Base-by-base conservation (phyloP, 2,329 filamentous ascomycete species). In the Talaromyces sp. region DNA sequence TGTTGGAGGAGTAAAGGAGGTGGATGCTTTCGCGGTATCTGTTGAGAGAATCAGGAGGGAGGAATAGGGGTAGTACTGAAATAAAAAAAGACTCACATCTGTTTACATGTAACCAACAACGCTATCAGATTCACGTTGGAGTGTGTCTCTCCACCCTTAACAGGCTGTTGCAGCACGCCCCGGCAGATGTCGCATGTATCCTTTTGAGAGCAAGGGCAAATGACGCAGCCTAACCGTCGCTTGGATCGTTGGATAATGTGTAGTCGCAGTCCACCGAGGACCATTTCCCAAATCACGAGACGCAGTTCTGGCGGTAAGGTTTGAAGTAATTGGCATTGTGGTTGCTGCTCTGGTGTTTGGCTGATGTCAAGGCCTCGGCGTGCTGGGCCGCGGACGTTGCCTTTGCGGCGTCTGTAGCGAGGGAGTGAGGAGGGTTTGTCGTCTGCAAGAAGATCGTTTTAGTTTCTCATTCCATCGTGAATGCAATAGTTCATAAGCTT, bases 21-120 rank as follows among this genome's bases (percentile, higher is more conserved):
- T 72, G 67, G 49, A 75, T 74, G 1, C 75, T 75, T 70, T 79
- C 76, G 65, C 68, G 63, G 67, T 75, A 77, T 66, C 76, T 78
- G 63, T 49, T n/a, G 24, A 31, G 4, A 31, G 27, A 6, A 31
- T 35, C 3, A 16, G 41, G 19, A 13, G 6, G 19, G 14, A 27
- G 19, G 7, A 24, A n/a, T 14, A 16, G 10, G 8, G 14, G 49
- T 6, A 14, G 13, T 13, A 14, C 1, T 7, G 45, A 7, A n/a
- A 31, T 31, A 7, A 50, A 27, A 27, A 22, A 22, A 6, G 37
- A 59, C 67, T 61, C 56, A 78, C 75, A 76, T 75, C 69, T 78
- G 75, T 61, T 74, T 75, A 70, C 75, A 77, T 16, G 72, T 71
- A 66, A 75, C 69, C 47, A 70, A 66, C 50, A 78, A 68, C 27